A percentile compares a stretch with the other conserved stretches of the same genome.
Evolutionary conservation across 257 asterid species (phyloP).

Genomic region (Solanum etuberosum): DNA sequence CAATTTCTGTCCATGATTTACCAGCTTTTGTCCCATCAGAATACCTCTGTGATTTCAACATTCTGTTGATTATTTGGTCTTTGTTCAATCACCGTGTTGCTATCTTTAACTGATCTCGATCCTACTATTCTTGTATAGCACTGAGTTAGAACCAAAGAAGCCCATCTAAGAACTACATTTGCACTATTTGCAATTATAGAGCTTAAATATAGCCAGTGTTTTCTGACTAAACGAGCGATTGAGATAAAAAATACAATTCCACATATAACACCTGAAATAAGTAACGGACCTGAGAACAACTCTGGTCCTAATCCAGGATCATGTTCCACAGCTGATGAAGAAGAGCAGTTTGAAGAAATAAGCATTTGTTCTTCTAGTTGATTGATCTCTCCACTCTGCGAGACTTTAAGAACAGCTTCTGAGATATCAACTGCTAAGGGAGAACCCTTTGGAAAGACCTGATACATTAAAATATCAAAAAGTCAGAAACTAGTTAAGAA

Average conservation of each 20-base stretch:
- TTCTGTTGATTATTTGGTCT: neutral
- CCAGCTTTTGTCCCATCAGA: neutral
- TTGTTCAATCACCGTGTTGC: neutral
- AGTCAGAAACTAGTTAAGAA: neutral
- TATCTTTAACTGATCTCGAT: neutral
- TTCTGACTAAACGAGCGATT: neutral
- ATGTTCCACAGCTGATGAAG: conserved; percentile 1
- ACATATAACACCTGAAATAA: conserved; percentile 13
- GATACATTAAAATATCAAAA: neutral
- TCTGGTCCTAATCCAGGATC: conserved; percentile 20
- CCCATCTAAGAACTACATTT: conserved; percentile 2
- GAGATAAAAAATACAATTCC: conserved; percentile 9
- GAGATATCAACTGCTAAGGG: conserved; percentile 37
- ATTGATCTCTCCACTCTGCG: conserved; percentile 37
- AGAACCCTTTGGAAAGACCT: conserved; percentile 55
- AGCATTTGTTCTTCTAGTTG: conserved; percentile 25
- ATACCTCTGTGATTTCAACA: neutral
- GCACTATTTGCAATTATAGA: neutral
- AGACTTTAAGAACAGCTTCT: conserved; percentile 38
- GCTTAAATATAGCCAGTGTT: neutral
- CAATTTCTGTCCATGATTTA: neutral
- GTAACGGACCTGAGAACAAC: conserved; percentile 32
- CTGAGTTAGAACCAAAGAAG: neutral
- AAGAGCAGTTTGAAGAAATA: conserved; percentile 17
- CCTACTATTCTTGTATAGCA: neutral